These are phyloP conservation scores for Scutellaria barbata DNA, from an alignment of 257 asterid genomes.

Conservation along the genomic window DNA sequence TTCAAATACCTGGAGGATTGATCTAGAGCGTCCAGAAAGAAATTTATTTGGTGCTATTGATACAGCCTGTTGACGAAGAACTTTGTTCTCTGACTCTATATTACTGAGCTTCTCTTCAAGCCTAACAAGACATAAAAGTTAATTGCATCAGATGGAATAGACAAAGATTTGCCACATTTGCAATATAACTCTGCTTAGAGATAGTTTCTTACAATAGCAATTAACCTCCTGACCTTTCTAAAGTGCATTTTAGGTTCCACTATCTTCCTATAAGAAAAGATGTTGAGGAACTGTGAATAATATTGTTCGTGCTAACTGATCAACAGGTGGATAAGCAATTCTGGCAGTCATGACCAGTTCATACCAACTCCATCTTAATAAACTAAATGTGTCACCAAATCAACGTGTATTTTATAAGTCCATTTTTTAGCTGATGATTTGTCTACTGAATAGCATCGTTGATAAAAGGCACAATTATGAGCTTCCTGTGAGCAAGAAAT, in stretches of 20 bases:
- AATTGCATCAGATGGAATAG: constrained; percentile 25
- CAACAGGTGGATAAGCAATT: constrained; percentile 1
- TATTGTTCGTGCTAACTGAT: constrained; percentile 12
- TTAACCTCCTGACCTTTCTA: constrained; percentile 25
- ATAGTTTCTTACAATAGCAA: constrained; percentile 22
- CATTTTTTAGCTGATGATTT: neutral
- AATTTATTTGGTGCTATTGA: constrained; percentile 92
- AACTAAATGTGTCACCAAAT: constrained; percentile 14
- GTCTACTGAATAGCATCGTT: constrained; percentile 7
- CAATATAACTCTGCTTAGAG: constrained; percentile 1
- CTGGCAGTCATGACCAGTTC: constrained; percentile 25
- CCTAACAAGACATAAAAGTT: constrained; percentile 51
- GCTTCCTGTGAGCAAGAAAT: neutral
- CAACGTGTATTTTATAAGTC: too few relatives aligned
- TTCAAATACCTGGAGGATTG: constrained; percentile 80
- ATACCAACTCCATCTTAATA: constrained; percentile 23
- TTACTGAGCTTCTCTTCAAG: constrained; percentile 89
- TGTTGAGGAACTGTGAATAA: constrained; percentile 1
- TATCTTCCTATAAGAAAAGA: constrained; percentile 9
- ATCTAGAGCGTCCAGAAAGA: constrained; percentile 96
- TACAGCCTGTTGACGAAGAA: constrained; percentile 98
- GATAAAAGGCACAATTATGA: constrained; percentile 11
- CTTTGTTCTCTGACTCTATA: constrained; percentile 94
- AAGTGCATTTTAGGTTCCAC: constrained; percentile 24
- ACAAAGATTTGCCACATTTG: constrained; percentile 21